Evolutionary conservation across 805 yeast genomes (phyloP), one percentile per base, ranked within the genome.

Genomic region (Yamadazyma kitorensis): DNA sequence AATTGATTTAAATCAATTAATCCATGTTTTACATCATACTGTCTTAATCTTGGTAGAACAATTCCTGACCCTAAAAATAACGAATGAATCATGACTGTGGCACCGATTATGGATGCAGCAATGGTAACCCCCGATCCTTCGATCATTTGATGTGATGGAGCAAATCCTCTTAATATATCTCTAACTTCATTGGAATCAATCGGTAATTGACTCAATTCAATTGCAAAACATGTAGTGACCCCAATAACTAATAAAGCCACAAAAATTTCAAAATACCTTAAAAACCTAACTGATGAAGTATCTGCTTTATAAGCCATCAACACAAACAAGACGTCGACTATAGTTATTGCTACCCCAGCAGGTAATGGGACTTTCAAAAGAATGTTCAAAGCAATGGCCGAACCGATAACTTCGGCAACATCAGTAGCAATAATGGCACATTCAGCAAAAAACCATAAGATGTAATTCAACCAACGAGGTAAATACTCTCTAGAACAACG

Each of bases 11-110:
- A 40, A 12, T 48, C 39, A 17, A 66, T 56, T 29, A 51, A 38
- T 2, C 71, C 72, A 29, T 65, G 41, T 19, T 48, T 39, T 13
- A 65, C 53, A 47, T 71, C 77, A 41, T 47, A 71, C 31, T 70
- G 74, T 34, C 76, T 48, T 35, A 71, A 50, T 26, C 77, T 49
- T 9, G 74, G 72, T 45, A 70, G 76, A 6, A 71, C 76, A 31
- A 71, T 49, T 2, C 74, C 75, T 14, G 72, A 63, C 2, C 76
- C 76, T 40, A 71, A 57, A 43, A 70, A 70, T 34, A 71, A 58
- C 4, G 72, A 64, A 47, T 71, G 77, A 33, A 72, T 70, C 77
- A 71, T 71, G 18, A 71, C 77, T 1, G 77, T 71, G 26, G 76
- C 66, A 37, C 77, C 77, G 36, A 71, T 52, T 34, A 71, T 59